These are phyloP conservation scores for Sarocladiaceae sp. DNA, from an alignment of 2,329 filamentous ascomycete species.

Conservation along the genomic window DNA sequence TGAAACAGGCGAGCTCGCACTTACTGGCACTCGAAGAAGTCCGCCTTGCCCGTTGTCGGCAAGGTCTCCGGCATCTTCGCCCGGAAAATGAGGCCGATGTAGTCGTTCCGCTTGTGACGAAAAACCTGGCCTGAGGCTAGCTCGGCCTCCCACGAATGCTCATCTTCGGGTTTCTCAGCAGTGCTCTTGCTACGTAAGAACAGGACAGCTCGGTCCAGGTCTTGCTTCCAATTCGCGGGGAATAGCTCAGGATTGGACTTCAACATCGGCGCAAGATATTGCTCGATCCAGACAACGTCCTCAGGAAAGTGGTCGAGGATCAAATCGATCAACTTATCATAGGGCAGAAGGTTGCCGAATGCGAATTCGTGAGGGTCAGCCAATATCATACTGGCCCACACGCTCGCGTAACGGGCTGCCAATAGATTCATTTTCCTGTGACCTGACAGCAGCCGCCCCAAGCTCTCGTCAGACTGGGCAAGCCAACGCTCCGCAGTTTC, in stretches of 20 bases:
- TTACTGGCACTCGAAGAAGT: conserved; percentile 76
- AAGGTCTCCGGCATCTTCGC: not conserved
- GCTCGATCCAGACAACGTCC: conserved; percentile 19
- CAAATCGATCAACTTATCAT: conserved; percentile 49
- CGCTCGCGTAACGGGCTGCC: conserved; percentile 63
- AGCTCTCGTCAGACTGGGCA: conserved; percentile 16
- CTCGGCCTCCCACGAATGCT: not conserved
- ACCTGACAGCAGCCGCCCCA: conserved; percentile 31
- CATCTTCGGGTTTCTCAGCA: not conserved
- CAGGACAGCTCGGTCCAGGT: not conserved
- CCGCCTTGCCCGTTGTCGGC: not conserved
- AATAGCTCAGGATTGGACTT: not conserved
- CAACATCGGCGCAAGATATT: not conserved
- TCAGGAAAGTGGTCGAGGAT: conserved; percentile 62
- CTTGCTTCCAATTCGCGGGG: not conserved
- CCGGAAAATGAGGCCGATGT: conserved; percentile 64
- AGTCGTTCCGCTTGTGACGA: conserved; percentile 73
- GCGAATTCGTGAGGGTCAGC: not conserved
- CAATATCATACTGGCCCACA: conserved; percentile 63
- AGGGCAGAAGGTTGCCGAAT: conserved; percentile 34
- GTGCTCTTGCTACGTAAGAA: not conserved
- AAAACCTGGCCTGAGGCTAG: conserved; percentile 66
- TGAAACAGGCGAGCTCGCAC: conserved; percentile 29
- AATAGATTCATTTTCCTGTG: conserved; percentile 41
- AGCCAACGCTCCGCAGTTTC: conserved; percentile 16